Evolutionary conservation across 148 eudicot genomes (phyloP).

Genomic region (Persicaria maculosa): DNA sequence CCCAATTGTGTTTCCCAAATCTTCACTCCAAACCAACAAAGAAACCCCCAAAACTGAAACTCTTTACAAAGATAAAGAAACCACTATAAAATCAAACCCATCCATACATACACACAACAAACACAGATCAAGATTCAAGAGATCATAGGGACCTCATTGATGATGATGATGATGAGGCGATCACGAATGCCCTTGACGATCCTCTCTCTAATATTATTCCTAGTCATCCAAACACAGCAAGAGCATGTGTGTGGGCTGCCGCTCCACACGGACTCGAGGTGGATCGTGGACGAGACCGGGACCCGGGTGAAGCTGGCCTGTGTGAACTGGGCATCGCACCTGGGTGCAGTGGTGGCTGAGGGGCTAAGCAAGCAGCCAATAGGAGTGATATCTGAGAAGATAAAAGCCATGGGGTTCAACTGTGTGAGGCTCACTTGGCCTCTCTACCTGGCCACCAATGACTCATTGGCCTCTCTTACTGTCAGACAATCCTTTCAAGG

Average conservation of each 20-base stretch:
- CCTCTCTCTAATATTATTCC: too few species aligned
- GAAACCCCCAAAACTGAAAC: too few species aligned
- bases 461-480: constrained; percentile 28
- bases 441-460: constrained; percentile 57
- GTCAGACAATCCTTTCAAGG: constrained; percentile 49
- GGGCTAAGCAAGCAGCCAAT: constrained; percentile 24
- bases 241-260: background rate
- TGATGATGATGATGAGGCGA: too few species aligned
- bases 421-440: constrained; percentile 94
- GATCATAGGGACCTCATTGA: too few species aligned
- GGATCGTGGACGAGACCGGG: background rate
- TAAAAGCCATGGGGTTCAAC: constrained; percentile 59
- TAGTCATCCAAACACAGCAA: too few species aligned
- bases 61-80: too few species aligned
- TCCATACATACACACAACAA: too few species aligned
- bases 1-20: too few species aligned
- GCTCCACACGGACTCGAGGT: background rate
- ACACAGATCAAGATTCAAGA: too few species aligned
- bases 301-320: background rate
- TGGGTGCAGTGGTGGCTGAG: background rate
- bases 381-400: constrained; percentile 35
- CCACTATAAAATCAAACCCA: too few species aligned
- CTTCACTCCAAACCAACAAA: too few species aligned
- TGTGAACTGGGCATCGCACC: background rate
- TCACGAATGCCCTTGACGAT: too few species aligned